phyloP scores from a whole-genome alignment of 176 grass and related monocot genomes.

The Oryza nivara region DNA sequence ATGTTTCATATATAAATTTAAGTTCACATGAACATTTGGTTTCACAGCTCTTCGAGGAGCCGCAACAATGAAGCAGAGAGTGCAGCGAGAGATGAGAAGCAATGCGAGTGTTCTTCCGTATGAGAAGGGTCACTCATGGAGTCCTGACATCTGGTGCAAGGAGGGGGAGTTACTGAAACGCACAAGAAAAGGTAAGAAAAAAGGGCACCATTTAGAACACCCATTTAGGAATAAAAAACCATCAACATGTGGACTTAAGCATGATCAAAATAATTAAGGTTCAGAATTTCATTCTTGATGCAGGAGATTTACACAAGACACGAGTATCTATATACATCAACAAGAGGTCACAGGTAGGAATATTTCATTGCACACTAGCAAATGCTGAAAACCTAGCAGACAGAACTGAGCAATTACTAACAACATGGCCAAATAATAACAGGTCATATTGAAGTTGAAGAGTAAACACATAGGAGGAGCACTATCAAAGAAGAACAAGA shows the following conservation, averaged over 20 bases:
- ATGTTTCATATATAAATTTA: background rate
- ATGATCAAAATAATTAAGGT: conserved; percentile 7
- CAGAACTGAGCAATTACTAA: conserved; percentile 12
- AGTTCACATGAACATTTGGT: background rate
- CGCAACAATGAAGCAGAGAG: conserved; percentile 72
- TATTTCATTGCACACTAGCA: conserved; percentile 2
- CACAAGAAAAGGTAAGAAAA: conserved; percentile 71
- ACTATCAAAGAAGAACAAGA: conserved; percentile 92
- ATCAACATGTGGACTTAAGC: conserved; percentile 4
- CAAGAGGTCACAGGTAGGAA: conserved; percentile 80
- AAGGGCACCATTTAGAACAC: conserved; percentile 14
- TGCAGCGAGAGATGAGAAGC: conserved; percentile 69
- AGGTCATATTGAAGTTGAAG: conserved; percentile 95
- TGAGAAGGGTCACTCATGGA: conserved; percentile 74
- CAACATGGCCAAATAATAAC: conserved; percentile 5
- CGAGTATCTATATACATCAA: conserved; percentile 82
- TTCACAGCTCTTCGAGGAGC: conserved; percentile 82
- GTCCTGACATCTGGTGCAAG: conserved; percentile 96
- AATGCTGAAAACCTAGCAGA: background rate
- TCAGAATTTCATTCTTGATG: conserved; percentile 38
- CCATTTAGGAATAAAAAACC: background rate
- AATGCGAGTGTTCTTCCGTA: conserved; percentile 80
- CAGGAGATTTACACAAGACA: conserved; percentile 76
- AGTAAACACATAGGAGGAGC: conserved; percentile 94
- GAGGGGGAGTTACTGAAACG: conserved; percentile 90